A percentile compares a stretch with the other conserved stretches of the same genome.
These are phyloP conservation scores for Malassezia obtusa DNA, from an alignment of 1,284 basidiomycete genomes.

Conservation along the genomic window DNA sequence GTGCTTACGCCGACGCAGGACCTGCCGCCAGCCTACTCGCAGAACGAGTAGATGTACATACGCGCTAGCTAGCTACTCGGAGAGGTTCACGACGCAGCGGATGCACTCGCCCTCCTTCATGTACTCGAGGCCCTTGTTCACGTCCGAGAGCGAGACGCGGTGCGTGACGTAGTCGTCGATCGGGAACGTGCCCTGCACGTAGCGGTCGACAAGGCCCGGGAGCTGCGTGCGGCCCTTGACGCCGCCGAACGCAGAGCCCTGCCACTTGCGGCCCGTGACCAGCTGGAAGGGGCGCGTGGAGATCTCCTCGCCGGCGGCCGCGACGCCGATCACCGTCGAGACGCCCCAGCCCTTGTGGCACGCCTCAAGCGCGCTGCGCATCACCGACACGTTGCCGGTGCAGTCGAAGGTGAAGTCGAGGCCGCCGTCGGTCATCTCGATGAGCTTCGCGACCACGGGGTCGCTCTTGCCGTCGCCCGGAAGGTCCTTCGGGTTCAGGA, in stretches of 20 bases:
- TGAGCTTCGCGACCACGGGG: constrained; percentile 72
- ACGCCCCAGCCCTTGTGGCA: constrained; percentile 84
- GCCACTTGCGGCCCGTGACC: constrained; percentile 92
- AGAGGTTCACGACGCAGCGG: constrained; percentile 55
- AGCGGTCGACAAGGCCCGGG: constrained; percentile 42
- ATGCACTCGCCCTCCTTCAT: constrained; percentile 92
- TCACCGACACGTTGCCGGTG: constrained; percentile 89
- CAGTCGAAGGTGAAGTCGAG: constrained; percentile 91
- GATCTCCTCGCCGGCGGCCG: constrained; percentile 88
- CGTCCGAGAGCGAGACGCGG: constrained; percentile 57
- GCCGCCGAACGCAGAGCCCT: constrained; percentile 90
- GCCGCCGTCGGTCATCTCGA: constrained; percentile 91
- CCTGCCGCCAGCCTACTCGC: not conserved
- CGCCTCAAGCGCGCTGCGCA: constrained; percentile 87
- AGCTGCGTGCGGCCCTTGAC: constrained; percentile 89
- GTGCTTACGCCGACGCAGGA: not conserved
- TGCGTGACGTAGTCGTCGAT: constrained; percentile 51
- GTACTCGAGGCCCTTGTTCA: constrained; percentile 81
- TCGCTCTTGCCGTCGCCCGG: constrained; percentile 47
- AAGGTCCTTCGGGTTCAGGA: constrained; percentile 73
- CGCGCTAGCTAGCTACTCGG: constrained; percentile 1
- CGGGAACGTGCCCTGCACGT: constrained; percentile 44
- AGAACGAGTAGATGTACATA: not conserved
- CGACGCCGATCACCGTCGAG: constrained; percentile 71
- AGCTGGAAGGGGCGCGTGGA: constrained; percentile 73